Conservation (phyloP, 2,329 filamentous ascomycete genomes). For the Xylaria hypoxylon region DNA sequence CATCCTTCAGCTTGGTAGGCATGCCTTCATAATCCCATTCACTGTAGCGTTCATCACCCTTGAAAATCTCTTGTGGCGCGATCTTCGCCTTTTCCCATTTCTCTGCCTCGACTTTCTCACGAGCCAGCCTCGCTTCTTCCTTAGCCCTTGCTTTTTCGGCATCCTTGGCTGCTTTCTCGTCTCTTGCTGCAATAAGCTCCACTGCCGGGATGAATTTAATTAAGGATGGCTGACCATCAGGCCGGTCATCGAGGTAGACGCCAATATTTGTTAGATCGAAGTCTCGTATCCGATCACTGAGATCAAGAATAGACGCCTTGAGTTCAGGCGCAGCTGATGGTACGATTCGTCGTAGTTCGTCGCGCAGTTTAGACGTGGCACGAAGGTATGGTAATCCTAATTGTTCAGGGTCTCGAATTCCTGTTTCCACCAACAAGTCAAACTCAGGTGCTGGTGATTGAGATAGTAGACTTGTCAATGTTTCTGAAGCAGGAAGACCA, state of each 20-base stretch:
- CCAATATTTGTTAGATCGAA: constrained; percentile 82
- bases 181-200: constrained; percentile 67
- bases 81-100: constrained; percentile 69
- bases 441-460: constrained; percentile 61
- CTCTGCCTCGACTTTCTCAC: constrained; percentile 64
- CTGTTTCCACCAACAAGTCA: constrained; percentile 56
- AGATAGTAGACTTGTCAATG: constrained; percentile 57
- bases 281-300: constrained; percentile 86
- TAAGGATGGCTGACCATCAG: constrained; percentile 74
- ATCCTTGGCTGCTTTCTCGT: constrained; percentile 70
- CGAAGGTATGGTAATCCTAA: constrained; percentile 68
- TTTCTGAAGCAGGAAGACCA: constrained; percentile 60
- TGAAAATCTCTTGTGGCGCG: constrained; percentile 67
- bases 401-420: constrained; percentile 64
- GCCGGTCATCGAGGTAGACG: constrained; percentile 88
- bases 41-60: constrained; percentile 68
- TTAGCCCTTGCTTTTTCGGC: constrained; percentile 69
- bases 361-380: constrained; percentile 67
- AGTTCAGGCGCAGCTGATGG: constrained; percentile 60
- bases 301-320: constrained; percentile 77
- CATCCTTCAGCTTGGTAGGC: constrained; percentile 80
- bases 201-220: constrained; percentile 73
- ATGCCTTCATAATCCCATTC: constrained; percentile 87
- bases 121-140: constrained; percentile 65
- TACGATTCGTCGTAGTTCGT: constrained; percentile 70